These are phyloP conservation scores for Saccharomyces hybrid DNA, from an alignment of 1,139 yeast species.

Conservation along the genomic window DNA sequence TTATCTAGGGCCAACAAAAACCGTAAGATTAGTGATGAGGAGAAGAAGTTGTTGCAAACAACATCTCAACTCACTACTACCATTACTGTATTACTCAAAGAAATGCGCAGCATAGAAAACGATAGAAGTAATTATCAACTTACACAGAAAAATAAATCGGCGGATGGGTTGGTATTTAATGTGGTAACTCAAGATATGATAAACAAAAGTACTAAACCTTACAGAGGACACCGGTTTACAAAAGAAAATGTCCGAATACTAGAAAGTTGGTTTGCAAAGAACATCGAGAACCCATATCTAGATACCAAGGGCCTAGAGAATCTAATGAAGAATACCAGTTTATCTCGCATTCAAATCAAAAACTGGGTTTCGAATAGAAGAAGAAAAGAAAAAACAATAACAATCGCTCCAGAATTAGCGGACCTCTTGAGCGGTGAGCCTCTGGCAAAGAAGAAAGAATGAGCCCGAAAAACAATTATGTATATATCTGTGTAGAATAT, in stretches of 20 bases:
- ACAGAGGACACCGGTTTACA: constrained; percentile 21
- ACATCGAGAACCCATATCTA: constrained; percentile 19
- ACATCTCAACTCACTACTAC: constrained; percentile 1
- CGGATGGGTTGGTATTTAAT: constrained; percentile 4
- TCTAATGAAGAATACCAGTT: constrained; percentile 12
- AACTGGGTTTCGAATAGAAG: constrained; percentile 26
- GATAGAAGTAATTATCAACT: constrained; percentile 6
- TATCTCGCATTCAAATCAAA: constrained; percentile 19
- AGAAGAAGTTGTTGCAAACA: constrained; percentile 1
- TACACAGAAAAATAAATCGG: constrained; percentile 2
- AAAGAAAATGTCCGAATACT: constrained; percentile 11
- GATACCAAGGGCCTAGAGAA: constrained; percentile 10
- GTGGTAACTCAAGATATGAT: constrained; percentile 5
- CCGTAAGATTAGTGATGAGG: constrained; percentile 1
- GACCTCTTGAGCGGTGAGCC: constrained; percentile 1
- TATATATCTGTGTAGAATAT: constrained; percentile 1
- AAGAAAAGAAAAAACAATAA: constrained; percentile 17
- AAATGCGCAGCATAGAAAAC: constrained; percentile 3
- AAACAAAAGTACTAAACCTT: constrained; percentile 1
- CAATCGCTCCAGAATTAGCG: background rate
- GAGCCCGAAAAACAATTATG: constrained; percentile 2
- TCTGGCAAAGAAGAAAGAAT: constrained; percentile 1
- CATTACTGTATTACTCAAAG: constrained; percentile 1
- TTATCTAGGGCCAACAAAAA: constrained; percentile 1
- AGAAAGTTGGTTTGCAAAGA: constrained; percentile 15